phyloP scores from a whole-genome alignment of 2,329 filamentous ascomycete species.

The Zopfia rhizophila region DNA sequence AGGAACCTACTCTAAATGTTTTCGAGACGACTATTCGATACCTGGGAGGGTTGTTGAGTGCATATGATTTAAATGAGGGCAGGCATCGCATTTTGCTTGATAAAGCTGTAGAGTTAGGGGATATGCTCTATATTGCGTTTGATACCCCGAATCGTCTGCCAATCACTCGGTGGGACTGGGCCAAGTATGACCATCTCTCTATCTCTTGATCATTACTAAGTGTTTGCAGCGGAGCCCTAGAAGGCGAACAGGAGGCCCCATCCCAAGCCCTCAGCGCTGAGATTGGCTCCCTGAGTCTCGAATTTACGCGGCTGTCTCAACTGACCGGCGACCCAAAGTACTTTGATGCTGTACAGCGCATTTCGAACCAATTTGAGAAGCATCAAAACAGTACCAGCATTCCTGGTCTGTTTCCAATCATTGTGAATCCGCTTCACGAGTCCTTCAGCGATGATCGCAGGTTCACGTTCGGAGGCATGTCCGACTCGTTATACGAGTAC shows the following conservation, averaged over 20 bases:
- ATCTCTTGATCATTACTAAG: conserved; percentile 23
- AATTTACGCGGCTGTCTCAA: conserved; percentile 53
- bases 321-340: conserved; percentile 51
- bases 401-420: conserved; percentile 50
- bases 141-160: conserved; percentile 57
- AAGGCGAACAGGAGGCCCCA: conserved; percentile 41
- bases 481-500: conserved; percentile 68
- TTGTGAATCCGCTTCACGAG: conserved; percentile 43
- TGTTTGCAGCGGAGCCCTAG: conserved; percentile 36
- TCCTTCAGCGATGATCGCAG: conserved; percentile 39
- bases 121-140: conserved; percentile 57
- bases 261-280: conserved; percentile 47
- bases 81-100: conserved; percentile 50
- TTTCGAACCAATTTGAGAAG: conserved; percentile 44
- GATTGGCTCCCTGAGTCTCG: conserved; percentile 50
- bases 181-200: conserved; percentile 34
- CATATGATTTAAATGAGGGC: conserved; percentile 47
- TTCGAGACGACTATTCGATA: conserved; percentile 56
- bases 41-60: conserved; percentile 50
- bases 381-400: conserved; percentile 49
- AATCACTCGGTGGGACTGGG: conserved; percentile 53
- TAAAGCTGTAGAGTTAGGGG: conserved; percentile 54
- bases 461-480: conserved; percentile 66
- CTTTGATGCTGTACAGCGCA: conserved; percentile 51
- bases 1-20: conserved; percentile 44